Base-by-base conservation (phyloP, 257 asterid species). In the Linderniella brevidens region DNA sequence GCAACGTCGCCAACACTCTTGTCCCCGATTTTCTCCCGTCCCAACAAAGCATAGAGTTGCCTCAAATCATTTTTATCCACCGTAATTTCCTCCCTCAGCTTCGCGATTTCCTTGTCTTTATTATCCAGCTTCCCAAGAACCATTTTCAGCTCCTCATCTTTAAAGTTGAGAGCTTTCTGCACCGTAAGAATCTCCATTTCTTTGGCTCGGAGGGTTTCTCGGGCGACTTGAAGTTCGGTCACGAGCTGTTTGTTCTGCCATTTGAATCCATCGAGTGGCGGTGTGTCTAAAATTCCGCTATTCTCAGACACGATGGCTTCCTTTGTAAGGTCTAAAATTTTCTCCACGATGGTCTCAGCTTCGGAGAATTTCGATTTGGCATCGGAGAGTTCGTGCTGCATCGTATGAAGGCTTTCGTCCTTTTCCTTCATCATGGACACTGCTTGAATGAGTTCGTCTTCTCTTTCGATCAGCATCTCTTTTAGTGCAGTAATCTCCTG, bases 141-240 rank as follows among this genome's bases (percentile, higher is more conserved):
- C 42, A 53, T 47, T 49, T 67, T 69, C 17, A 76, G 75, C 78
- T 84, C 93, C 60, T 74, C 78, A 2, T 74, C 90, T 74, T 72
- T 80, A 41, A 68, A 69, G 58, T 56, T 55, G 41, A 84, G 72
- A 39, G 72, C 70, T 64, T 71, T 76, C 36, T 78, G 75, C 44
- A 66, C 73, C 6, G 77, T 68, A 41, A 84, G 68, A 66, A 73
- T 53, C 58, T 84, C 87, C 76, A 59, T 68, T 64, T 84, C 95
- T 70, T 68, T 80, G 0, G 64, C 59, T 59, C 69, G 72, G 64
- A 88, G 61, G 67, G 63, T 66, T 63, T 80, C 87, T 54, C 64
- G 66, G 48, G 80, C 69, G 37, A 72, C 53, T 40, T 56, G 55
- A 8, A 84, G 87, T 60, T 88, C 93, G 40, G 72, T 61, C 61